Evolutionary conservation across 306 rosid genomes (phyloP).

Genomic region (Prosopis cineraria): DNA sequence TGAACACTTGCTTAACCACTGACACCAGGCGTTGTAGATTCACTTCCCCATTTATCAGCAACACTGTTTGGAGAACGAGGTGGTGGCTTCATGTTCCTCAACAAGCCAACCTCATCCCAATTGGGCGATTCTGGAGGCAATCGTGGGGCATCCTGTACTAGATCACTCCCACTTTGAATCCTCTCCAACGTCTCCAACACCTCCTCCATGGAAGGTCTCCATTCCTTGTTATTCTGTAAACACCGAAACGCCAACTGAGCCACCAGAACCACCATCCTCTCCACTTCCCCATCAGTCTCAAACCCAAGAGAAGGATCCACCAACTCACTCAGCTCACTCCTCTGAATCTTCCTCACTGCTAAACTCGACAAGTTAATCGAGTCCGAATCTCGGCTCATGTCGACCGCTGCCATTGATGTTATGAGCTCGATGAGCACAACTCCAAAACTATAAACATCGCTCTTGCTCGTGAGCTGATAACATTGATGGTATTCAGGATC

Average conservation of each 20-base stretch:
- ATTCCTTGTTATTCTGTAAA: constrained; percentile 66
- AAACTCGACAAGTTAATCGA: constrained; percentile 57
- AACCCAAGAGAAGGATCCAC: constrained; percentile 50
- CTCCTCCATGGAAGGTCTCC: constrained; percentile 80
- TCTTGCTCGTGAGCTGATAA: neutral
- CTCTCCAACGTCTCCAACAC: constrained; percentile 54
- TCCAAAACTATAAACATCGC: constrained; percentile 6
- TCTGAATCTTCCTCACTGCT: constrained; percentile 47
- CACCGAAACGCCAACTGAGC: constrained; percentile 80
- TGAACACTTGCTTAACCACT: constrained; percentile 26
- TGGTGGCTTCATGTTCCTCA: constrained; percentile 33
- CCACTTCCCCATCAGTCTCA: constrained; percentile 33
- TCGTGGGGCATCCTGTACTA: neutral
- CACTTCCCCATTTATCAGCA: constrained; percentile 47
- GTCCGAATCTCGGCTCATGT: constrained; percentile 44
- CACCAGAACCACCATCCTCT: constrained; percentile 53
- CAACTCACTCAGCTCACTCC: constrained; percentile 43
- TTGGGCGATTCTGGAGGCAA: neutral
- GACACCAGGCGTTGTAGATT: constrained; percentile 40
- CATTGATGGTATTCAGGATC: neutral
- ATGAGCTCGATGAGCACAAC: neutral
- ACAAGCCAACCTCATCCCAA: constrained; percentile 49
- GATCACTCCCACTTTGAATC: constrained; percentile 44
- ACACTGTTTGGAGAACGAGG: constrained; percentile 47
- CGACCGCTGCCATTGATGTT: constrained; percentile 41